phyloP scores from a whole-genome alignment of 768 basidiomycete species.

The Chalciporus pseudorubinellus region DNA sequence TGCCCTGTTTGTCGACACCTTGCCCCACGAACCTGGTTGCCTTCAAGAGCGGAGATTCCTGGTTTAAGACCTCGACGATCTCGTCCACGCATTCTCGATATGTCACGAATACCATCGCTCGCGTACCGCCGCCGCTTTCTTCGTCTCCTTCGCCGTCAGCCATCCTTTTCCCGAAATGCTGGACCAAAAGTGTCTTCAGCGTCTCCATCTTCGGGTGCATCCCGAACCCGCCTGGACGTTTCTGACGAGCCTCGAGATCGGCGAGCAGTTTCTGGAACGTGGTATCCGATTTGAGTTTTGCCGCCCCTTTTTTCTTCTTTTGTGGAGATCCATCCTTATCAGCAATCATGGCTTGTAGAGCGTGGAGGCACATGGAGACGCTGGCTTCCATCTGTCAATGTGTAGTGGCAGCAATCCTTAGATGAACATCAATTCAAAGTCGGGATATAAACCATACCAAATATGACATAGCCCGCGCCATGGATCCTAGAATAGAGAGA shows the following conservation, averaged over 20 bases:
- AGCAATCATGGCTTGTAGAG: conserved; percentile 51
- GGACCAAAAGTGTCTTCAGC: conserved; percentile 67
- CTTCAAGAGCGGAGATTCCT: conserved; percentile 73
- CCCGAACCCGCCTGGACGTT: conserved; percentile 45
- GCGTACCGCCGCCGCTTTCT: conserved; percentile 42
- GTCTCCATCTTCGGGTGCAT: conserved; percentile 93
- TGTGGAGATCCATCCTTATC: conserved; percentile 32
- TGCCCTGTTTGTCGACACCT: conserved; percentile 78
- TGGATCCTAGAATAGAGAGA: conserved; percentile 49
- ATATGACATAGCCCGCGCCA: conserved; percentile 87
- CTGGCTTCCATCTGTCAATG: conserved; percentile 74
- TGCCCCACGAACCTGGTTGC: conserved; percentile 91
- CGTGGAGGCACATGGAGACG: conserved; percentile 70
- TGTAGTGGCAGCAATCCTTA: background rate
- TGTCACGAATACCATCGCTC: conserved; percentile 94
- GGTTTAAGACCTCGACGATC: conserved; percentile 76
- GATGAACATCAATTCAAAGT: background rate
- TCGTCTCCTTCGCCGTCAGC: conserved; percentile 46
- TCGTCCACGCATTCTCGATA: conserved; percentile 90
- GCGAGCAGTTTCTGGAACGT: conserved; percentile 63
- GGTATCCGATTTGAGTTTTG: conserved; percentile 49
- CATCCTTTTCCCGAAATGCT: conserved; percentile 59
- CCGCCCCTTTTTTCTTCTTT: conserved; percentile 38
- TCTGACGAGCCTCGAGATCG: conserved; percentile 62
- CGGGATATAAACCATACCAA: conserved; percentile 50